These are phyloP conservation scores for Pelargonium nanum DNA, from an alignment of 345 rosid species.

Conservation along the genomic window DNA sequence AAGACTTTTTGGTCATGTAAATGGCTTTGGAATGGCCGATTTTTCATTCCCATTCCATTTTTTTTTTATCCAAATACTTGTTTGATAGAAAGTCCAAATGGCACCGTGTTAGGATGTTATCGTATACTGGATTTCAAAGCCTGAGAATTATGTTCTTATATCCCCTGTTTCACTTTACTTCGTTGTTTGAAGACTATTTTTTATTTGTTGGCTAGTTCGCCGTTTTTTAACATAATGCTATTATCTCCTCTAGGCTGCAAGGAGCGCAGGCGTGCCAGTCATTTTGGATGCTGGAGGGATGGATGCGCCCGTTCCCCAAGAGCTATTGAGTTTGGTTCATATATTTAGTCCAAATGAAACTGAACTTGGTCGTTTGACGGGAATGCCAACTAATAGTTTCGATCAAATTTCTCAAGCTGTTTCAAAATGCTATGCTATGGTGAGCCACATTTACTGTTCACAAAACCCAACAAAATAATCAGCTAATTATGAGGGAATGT, in stretches of 20 bases:
- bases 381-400: constrained; percentile 68
- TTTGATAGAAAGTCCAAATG: no score
- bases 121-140: no score
- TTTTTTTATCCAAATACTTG: no score
- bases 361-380: constrained; percentile 71
- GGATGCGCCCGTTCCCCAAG: constrained; percentile 67
- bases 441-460: constrained; percentile 13
- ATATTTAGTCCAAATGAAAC: constrained; percentile 89
- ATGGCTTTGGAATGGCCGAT: no score
- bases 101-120: no score
- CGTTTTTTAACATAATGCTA: no score
- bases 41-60: no score
- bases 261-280: constrained; percentile 65
- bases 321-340: constrained; percentile 52
- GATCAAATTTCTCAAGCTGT: constrained; percentile 65
- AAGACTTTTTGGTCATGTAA: no score
- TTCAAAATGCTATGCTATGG: constrained; percentile 54
- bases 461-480: neutral
- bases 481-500: neutral
- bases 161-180: no score
- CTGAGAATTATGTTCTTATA: no score
- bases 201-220: no score
- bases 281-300: constrained; percentile 95
- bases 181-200: no score
- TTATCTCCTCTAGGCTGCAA: constrained; percentile 46